Evolutionary conservation across 352 stramenopile genomes (phyloP).

Genomic region (Pythium apleroticum): DNA sequence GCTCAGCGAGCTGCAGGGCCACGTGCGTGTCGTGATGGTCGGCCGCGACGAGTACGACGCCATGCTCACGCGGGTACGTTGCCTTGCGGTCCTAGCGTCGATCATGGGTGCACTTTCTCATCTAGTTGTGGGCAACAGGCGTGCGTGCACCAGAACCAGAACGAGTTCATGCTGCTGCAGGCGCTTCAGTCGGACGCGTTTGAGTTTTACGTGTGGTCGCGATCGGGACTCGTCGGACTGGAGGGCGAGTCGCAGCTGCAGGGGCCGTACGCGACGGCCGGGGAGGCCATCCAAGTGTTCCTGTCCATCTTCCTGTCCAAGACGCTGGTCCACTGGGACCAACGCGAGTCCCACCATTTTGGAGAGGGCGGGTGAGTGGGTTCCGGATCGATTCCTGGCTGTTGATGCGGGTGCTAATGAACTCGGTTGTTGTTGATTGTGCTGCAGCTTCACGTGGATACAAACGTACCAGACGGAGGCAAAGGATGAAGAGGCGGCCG

Average conservation of each 20-base stretch:
- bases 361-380: conserved; percentile 41
- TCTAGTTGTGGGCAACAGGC: conserved; percentile 28
- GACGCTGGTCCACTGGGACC: conserved; percentile 55
- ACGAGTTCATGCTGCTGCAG: conserved; percentile 68
- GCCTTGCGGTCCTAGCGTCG: too few species aligned
- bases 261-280: conserved; percentile 32
- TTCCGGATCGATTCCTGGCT: not conserved
- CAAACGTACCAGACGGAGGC: conserved; percentile 57
- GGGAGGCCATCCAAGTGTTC: conserved; percentile 52
- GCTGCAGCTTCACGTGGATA: conserved; percentile 66
- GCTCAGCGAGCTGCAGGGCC: conserved; percentile 38
- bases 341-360: conserved; percentile 50
- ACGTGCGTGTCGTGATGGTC: conserved; percentile 41
- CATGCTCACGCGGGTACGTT: conserved; percentile 58
- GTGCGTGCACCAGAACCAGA: conserved; percentile 57
- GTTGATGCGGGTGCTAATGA: too few species aligned
- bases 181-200: conserved; percentile 42
- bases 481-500: conserved; percentile 30
- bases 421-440: not conserved
- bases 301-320: conserved; percentile 45
- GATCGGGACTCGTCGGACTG: conserved; percentile 45
- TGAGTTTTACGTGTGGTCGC: conserved; percentile 57
- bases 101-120: conserved; percentile 19
- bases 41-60: conserved; percentile 50
- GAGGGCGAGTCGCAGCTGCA: conserved; percentile 44